These are phyloP conservation scores for Dothideomycetes sp. DNA, from an alignment of 2,329 filamentous ascomycete species.

Conservation along the genomic window DNA sequence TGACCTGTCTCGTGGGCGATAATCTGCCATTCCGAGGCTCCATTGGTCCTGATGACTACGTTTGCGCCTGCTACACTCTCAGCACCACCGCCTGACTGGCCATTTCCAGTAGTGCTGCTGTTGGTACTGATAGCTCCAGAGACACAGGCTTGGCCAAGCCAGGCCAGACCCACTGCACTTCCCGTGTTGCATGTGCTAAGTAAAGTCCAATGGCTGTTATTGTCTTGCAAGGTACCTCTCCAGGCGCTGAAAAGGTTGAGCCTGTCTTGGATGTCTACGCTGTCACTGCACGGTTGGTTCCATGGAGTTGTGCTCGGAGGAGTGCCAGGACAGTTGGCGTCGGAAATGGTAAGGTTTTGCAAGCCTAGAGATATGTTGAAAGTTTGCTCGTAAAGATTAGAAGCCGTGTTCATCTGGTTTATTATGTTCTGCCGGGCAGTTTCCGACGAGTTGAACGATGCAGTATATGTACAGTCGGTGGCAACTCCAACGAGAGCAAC, in stretches of 20 bases:
- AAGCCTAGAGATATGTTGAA: constrained; percentile 95
- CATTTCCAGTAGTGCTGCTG: constrained; percentile 25
- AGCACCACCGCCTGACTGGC: constrained; percentile 31
- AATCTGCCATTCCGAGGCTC: constrained; percentile 78
- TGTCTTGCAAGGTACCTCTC: constrained; percentile 67
- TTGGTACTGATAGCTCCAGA: constrained; percentile 40
- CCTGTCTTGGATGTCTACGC: constrained; percentile 58
- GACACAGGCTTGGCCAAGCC: constrained; percentile 80
- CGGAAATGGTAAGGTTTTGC: constrained; percentile 70
- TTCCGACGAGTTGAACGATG: constrained; percentile 54
- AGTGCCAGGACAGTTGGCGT: constrained; percentile 61
- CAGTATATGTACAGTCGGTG: constrained; percentile 83
- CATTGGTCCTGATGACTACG: constrained; percentile 65
- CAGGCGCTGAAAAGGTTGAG: constrained; percentile 82
- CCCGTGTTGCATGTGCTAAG: constrained; percentile 73
- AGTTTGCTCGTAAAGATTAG: constrained; percentile 73
- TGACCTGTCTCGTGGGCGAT: constrained; percentile 91
- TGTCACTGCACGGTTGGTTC: constrained; percentile 64
- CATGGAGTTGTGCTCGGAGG: constrained; percentile 60
- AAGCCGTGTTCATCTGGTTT: constrained; percentile 72
- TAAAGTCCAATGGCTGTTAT: constrained; percentile 87
- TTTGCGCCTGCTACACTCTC: constrained; percentile 79
- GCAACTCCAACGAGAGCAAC: constrained; percentile 87
- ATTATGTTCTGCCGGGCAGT: constrained; percentile 68
- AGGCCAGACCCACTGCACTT: constrained; percentile 80